Conservation (phyloP, 1,139 yeast species). For the Candida neerlandica region DNA sequence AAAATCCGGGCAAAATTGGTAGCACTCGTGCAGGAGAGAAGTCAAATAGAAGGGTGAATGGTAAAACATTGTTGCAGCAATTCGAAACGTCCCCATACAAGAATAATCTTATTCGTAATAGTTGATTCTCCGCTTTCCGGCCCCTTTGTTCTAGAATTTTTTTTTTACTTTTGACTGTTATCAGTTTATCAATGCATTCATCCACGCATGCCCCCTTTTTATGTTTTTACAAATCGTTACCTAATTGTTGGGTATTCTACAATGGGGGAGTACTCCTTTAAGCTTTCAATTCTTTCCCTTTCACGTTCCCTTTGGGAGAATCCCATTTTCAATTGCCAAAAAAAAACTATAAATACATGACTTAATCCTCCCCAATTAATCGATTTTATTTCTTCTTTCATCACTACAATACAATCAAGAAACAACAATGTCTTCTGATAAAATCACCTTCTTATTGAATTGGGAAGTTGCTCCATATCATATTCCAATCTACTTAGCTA, state of each 20-base stretch:
- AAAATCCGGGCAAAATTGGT: background rate
- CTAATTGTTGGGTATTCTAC: background rate
- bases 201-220: background rate
- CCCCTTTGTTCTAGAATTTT: background rate
- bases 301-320: too few relatives aligned
- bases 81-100: background rate
- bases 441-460: constrained; percentile 54
- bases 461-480: constrained; percentile 65
- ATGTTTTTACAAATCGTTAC: constrained; percentile 2
- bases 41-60: background rate
- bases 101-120: background rate
- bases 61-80: background rate
- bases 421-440: constrained; percentile 31
- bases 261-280: background rate
- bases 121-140: background rate
- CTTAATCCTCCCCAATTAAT: background rate
- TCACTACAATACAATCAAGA: background rate
- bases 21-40: background rate
- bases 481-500: constrained; percentile 55
- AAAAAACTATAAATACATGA: background rate
- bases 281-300: background rate
- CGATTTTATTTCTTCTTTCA: background rate
- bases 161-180: background rate
- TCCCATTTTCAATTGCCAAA: background rate
- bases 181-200: background rate